phyloP scores from a whole-genome alignment of 225 moss, liverwort and hornwort genomes.

The Pleurozium schreberi region DNA sequence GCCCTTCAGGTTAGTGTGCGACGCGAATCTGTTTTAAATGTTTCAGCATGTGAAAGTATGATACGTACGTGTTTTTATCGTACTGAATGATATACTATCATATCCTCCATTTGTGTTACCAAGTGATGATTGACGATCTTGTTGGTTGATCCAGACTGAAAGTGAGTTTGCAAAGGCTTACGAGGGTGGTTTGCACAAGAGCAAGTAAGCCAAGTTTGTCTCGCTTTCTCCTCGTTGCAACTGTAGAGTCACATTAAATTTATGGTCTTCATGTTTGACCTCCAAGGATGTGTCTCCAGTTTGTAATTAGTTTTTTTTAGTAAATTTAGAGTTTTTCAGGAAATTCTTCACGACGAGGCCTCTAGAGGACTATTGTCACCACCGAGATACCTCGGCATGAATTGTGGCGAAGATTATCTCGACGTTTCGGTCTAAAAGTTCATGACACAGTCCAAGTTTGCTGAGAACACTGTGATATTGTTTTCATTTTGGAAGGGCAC shows the following conservation, averaged over 20 bases:
- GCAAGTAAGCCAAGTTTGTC: constrained; percentile 19
- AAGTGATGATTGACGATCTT: neutral
- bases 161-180: constrained; percentile 69
- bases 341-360: neutral
- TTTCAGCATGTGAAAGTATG: neutral
- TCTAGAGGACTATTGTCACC: neutral
- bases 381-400: neutral
- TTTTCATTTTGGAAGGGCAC: neutral
- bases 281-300: neutral
- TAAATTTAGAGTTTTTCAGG: neutral
- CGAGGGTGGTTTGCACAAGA: constrained; percentile 58
- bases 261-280: neutral
- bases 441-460: neutral
- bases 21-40: neutral
- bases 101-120: neutral
- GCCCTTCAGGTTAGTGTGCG: constrained; percentile 36
- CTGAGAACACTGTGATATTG: neutral
- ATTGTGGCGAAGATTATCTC: neutral
- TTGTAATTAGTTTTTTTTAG: too few species aligned
- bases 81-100: neutral
- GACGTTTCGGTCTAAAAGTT: neutral
- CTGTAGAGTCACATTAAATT: neutral
- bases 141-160: constrained; percentile 22
- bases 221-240: neutral
- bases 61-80: neutral